Base-by-base conservation (phyloP, 495 filamentous ascomycete genomes). In the Lophiostoma macrostomum region DNA sequence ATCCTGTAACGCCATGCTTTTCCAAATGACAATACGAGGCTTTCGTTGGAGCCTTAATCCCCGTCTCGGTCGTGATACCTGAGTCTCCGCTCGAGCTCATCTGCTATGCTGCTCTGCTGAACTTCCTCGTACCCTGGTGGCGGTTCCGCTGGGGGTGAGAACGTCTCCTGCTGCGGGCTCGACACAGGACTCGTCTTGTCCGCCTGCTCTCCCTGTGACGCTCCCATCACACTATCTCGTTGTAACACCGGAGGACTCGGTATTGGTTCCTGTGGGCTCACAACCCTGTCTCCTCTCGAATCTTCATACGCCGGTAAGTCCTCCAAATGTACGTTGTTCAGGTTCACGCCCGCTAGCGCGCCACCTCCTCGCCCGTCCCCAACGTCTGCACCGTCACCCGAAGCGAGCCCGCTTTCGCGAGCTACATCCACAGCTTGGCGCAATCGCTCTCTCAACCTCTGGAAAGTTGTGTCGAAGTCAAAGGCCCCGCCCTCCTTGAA, bases 401-500 rank as follows among this genome's bases (percentile, higher is more conserved):
- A 48, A 8, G 52, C 49, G 11, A 61, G 36, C 3, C 76, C 77
- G 34, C 65, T 64, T 18, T 80, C 80, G 38, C 75, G 67, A 5
- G 79, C 84, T 19, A 86, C 77, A 57, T 91, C 86, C 13, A 86
- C 76, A 3, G 87, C 90, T 51, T 95, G 88, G 45, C 84, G 73
- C 32, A 95, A 71, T 1, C 86, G 79, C 56, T 93, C 91, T 68
- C 87, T 93, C 30, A 96, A 82, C 43, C 85, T 77, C 64, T 94
- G 90, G 64, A 87, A 96, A 30, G 82, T 80, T 5, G 78, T 77
- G 47, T 91, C 86, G 61, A 95, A 96, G 60, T 96, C 91, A 71
- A 86, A 95, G 7, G 90, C 90, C 0, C 93, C 93, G 32, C 94
- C 93, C 44, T 98, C 93, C 68, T 88, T 88, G 75, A 97, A 98